Evolutionary conservation across 139 green algal genomes (phyloP), one percentile per base, ranked within the genome.

Genomic region (Chlorella sp.): DNA sequence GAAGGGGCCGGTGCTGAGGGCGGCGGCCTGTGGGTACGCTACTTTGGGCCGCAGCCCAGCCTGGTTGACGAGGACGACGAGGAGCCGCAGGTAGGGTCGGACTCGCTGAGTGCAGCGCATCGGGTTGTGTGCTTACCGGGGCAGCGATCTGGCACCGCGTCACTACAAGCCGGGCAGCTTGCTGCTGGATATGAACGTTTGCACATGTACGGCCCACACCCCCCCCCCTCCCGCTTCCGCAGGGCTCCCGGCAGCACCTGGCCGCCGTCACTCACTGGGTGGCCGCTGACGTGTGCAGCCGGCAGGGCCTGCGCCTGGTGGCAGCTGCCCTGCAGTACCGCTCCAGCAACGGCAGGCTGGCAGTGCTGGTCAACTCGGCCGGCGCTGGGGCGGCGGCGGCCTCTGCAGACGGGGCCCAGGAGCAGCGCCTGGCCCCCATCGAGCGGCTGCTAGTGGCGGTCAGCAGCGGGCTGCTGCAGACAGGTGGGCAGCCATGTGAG

Each of bases 181-280:
- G n/a, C n/a, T n/a, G n/a, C n/a, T n/a, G n/a, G n/a, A n/a, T n/a
- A n/a, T n/a, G n/a, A n/a, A n/a, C n/a, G n/a, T n/a, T n/a, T n/a
- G n/a, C n/a, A n/a, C n/a, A n/a, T n/a, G n/a, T n/a, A n/a, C n/a
- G n/a, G n/a, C n/a, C n/a, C n/a, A n/a, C n/a, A n/a, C n/a, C n/a
- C n/a, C n/a, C n/a, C n/a, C n/a, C n/a, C n/a, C n/a, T n/a, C n/a
- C n/a, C n/a, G n/a, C n/a, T n/a, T n/a, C 2, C 51, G 51, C 51
- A 60, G 51, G 51, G 51, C 13, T 60, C 51, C 13, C 90, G 92
- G 24, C 38, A 40, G 60, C 77, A n/a, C 40, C 36, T 74, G 56
- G 51, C 75, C n/a, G n/a, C 87, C 0, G 81, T 94, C 58, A 95
- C 92, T 2, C 94, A 98, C 84, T 94, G 87, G 87, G 85, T 97